A percentile compares a stretch with the other conserved stretches of the same genome.
phyloP scores from a whole-genome alignment of 257 asterid species.

The Voacanga thouarsii region DNA sequence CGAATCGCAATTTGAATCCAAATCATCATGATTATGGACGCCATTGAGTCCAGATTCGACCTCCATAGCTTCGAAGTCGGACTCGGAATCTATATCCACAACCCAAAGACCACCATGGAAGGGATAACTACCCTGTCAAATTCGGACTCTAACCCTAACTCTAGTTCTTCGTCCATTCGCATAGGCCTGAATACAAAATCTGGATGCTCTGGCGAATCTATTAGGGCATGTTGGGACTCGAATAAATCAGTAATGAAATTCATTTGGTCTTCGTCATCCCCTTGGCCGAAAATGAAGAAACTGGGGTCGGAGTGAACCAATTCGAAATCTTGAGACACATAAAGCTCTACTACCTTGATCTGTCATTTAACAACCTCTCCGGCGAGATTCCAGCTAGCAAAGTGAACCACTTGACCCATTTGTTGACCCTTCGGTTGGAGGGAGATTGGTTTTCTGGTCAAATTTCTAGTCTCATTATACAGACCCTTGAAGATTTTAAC shows the following conservation, averaged over 20 bases:
- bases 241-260: conserved; percentile 71
- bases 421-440: conserved; percentile 66
- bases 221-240: conserved; percentile 32
- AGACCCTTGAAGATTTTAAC: conserved; percentile 64
- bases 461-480: conserved; percentile 38
- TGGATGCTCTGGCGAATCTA: conserved; percentile 26
- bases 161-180: conserved; percentile 34
- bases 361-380: conserved; percentile 59
- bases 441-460: conserved; percentile 55
- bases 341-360: conserved; percentile 74
- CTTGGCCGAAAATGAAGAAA: no score
- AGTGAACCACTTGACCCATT: conserved; percentile 39
- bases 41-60: no score
- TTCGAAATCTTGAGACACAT: no score
- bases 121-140: no score
- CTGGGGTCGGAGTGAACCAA: no score
- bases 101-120: no score
- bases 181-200: conserved; percentile 36
- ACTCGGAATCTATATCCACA: no score
- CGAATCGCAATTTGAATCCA: no score
- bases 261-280: conserved; percentile 69
- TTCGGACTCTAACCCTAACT: conserved; percentile 47
- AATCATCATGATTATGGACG: no score
- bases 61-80: no score
- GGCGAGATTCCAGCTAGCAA: conserved; percentile 44